Conservation (phyloP, 495 filamentous ascomycete genomes). For the Xylaria acuta region DNA sequence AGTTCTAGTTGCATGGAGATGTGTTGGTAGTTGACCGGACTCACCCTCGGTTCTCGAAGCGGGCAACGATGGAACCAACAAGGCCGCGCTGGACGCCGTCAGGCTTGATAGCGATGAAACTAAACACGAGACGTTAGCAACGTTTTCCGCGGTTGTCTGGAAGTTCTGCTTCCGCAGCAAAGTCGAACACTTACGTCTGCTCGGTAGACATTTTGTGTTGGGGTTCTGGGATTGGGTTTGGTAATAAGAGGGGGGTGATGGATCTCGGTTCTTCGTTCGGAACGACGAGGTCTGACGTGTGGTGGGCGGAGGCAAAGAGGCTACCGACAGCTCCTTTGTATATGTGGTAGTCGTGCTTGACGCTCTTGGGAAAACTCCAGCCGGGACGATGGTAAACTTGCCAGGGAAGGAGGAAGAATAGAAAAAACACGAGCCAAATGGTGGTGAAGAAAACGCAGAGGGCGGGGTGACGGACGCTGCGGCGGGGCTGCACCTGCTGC, state of each 20-base stretch:
- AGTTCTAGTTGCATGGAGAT: not conserved
- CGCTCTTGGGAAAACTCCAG: slow-evolving; percentile 37
- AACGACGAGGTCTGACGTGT: slow-evolving; percentile 18
- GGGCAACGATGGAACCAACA: slow-evolving; percentile 35
- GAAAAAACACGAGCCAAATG: slow-evolving; percentile 38
- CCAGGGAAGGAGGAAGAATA: slow-evolving; percentile 41
- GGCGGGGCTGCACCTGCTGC: slow-evolving; percentile 33
- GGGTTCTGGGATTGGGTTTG: slow-evolving; percentile 40
- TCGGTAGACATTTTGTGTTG: slow-evolving; percentile 78
- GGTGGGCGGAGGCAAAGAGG: slow-evolving; percentile 36
- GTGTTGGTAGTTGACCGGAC: slow-evolving; percentile 34
- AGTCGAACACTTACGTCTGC: slow-evolving; percentile 78
- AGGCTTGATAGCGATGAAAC: slow-evolving; percentile 99
- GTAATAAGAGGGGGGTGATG: slow-evolving; percentile 49
- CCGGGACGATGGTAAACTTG: slow-evolving; percentile 35
- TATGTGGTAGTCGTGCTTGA: slow-evolving; percentile 36
- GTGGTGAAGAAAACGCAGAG: slow-evolving; percentile 42
- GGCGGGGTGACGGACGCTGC: slow-evolving; percentile 38
- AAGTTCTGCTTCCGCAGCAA: not conserved
- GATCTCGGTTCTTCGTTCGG: slow-evolving; percentile 44
- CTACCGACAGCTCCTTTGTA: slow-evolving; percentile 37
- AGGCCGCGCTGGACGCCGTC: slow-evolving; percentile 86
- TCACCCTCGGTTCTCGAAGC: slow-evolving; percentile 94
- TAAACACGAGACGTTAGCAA: slow-evolving; percentile 61
- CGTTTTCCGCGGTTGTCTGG: slow-evolving; percentile 20